Percentiles rank a stretch among this genome's conserved stretches.
Evolutionary conservation across 352 stramenopile species (phyloP).

Genomic region (Phytopythium delawarense): DNA sequence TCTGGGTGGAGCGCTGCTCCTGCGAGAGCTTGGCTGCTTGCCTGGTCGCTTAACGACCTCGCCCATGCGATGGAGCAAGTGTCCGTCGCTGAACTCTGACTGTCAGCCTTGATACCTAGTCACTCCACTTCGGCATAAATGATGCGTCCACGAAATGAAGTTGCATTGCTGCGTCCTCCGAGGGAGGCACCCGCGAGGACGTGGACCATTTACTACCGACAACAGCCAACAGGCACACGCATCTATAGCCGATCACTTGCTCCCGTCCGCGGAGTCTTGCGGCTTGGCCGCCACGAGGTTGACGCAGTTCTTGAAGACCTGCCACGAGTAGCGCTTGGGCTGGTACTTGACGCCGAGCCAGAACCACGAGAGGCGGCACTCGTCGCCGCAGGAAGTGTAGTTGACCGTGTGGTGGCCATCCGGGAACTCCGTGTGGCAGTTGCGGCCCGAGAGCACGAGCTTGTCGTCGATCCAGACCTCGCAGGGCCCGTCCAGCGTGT

Average conservation of each 20-base stretch:
- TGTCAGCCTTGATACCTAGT: too few species aligned
- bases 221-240: not conserved
- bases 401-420: slow-evolving; percentile 34
- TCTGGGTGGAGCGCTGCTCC: too few species aligned
- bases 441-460: slow-evolving; percentile 30
- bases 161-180: too few species aligned
- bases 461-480: slow-evolving; percentile 55
- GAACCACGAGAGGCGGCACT: slow-evolving; percentile 46
- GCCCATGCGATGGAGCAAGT: too few species aligned
- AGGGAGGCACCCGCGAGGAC: too few species aligned
- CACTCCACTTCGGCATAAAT: too few species aligned
- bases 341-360: slow-evolving; percentile 53
- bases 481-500: slow-evolving; percentile 55
- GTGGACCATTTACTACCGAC: not conserved
- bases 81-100: too few species aligned
- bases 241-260: not conserved
- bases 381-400: slow-evolving; percentile 41
- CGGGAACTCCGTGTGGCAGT: slow-evolving; percentile 39
- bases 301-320: slow-evolving; percentile 64
- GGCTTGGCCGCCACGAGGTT: slow-evolving; percentile 8
- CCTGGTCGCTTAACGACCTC: too few species aligned
- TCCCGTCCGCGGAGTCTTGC: not conserved
- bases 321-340: slow-evolving; percentile 49
- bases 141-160: too few species aligned
- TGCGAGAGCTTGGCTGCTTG: too few species aligned